Percentiles rank a stretch among this genome's conserved stretches.
These are phyloP conservation scores for Lagenaria siceraria DNA, from an alignment of 306 rosid species.

Conservation along the genomic window DNA sequence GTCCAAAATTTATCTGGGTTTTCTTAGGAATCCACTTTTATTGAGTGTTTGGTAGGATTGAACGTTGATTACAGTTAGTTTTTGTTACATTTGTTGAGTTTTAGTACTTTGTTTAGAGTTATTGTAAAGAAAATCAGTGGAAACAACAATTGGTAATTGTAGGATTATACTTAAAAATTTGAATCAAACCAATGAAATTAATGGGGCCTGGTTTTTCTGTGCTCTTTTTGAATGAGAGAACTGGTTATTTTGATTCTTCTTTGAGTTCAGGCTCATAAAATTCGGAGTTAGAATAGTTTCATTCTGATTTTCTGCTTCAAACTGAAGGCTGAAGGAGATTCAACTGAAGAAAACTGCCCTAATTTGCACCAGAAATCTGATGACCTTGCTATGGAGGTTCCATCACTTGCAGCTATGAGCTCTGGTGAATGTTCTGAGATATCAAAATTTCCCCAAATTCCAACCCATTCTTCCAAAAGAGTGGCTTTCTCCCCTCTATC, in stretches of 20 bases:
- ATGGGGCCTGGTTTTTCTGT: not conserved
- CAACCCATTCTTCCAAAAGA: slow-evolving; percentile 42
- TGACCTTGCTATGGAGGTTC: slow-evolving; percentile 30
- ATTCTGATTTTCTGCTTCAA: slow-evolving; percentile 2
- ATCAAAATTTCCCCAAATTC: slow-evolving; percentile 43
- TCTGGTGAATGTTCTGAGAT: slow-evolving; percentile 35
- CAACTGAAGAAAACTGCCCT: slow-evolving; percentile 34
- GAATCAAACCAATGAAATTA: not conserved
- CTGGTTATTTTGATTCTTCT: not conserved
- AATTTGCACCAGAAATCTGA: slow-evolving; percentile 26
- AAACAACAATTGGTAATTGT: not conserved
- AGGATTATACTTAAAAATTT: not conserved
- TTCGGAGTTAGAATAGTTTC: not conserved
- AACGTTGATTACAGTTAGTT: not conserved
- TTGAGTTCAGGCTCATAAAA: not conserved
- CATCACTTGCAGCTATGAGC: slow-evolving; percentile 25
- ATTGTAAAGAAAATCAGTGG: not conserved
- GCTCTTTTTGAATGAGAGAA: not conserved
- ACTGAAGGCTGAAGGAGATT: slow-evolving; percentile 27
- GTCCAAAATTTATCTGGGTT: not conserved
- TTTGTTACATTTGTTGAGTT: not conserved
- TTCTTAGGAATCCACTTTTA: not conserved
- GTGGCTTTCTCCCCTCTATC: slow-evolving; percentile 45
- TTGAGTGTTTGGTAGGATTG: not conserved
- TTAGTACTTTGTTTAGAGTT: not conserved